Conservation (phyloP, 2,329 filamentous ascomycete genomes). For the Talaromyces sp. region DNA sequence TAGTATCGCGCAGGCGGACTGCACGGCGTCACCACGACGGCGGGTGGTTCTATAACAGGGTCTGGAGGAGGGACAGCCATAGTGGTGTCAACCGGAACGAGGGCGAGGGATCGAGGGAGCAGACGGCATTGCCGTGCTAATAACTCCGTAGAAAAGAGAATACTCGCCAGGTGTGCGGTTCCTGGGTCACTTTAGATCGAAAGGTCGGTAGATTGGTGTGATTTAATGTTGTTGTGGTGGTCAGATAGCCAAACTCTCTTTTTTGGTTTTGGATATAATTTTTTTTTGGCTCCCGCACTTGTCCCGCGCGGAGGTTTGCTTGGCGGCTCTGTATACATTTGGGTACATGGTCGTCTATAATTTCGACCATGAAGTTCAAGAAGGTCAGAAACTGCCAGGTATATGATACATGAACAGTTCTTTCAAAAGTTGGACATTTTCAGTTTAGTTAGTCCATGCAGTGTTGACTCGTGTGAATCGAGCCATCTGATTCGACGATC, state of each 20-base stretch:
- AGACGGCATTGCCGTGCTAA: slow-evolving; percentile 32
- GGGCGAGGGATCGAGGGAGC: slow-evolving; percentile 30
- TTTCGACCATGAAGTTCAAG: not conserved
- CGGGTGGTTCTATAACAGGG: slow-evolving; percentile 21
- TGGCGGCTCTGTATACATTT: not conserved
- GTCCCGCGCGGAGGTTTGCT: not conserved
- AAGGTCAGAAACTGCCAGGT: not conserved
- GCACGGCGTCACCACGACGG: slow-evolving; percentile 29
- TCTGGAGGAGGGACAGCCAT: slow-evolving; percentile 23
- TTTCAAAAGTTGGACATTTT: not conserved
- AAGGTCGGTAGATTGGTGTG: not conserved
- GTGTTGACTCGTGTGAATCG: not conserved
- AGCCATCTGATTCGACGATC: not conserved
- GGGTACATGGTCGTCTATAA: not conserved
- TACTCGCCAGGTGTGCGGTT: not conserved
- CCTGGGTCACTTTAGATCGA: not conserved
- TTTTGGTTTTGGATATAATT: not conserved
- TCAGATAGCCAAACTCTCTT: not conserved
- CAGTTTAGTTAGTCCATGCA: not conserved
- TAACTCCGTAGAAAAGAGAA: slow-evolving; percentile 29
- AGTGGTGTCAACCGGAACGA: slow-evolving; percentile 27
- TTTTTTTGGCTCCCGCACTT: not conserved
- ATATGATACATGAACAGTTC: not conserved
- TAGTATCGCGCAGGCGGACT: slow-evolving; percentile 65
- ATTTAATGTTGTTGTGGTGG: not conserved